Evolutionary conservation across 2,329 filamentous ascomycete genomes (phyloP), one percentile per base, ranked within the genome.

Genomic region (Colletotrichum eremochloae): DNA sequence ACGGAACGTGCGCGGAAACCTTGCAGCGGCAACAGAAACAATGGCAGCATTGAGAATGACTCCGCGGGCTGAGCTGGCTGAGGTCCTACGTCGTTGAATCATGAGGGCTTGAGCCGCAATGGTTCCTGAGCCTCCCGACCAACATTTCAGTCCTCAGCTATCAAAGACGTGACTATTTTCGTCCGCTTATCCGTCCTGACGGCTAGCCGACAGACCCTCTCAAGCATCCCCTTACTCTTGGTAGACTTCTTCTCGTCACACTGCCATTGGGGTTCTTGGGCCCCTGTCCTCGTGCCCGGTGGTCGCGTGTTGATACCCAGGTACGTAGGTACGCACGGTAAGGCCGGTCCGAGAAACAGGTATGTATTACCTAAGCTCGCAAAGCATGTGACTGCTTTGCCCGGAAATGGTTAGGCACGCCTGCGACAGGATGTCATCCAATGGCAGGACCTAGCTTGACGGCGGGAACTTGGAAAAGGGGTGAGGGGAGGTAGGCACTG

Each of bases 1-100:
- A 62, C 48, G 58, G 67, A 67, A 73, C 62, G 68, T 60, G 71
- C 67, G 52, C 68, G 46, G 44, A 71, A 71, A 66, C 67, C 68
- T 71, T 73, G 67, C 50, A 46, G 62, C 50, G 52, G 56, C 48
- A 36, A 44, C 60, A 69, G 36, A 52, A 61, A 68, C 44, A 64
- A 46, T 36, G 20, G 44, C 48, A 50, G 57, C 46, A 40, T 9
- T 24, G 46, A 40, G 29, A 40, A 56, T 48, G 40, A 42, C 40
- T 46, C n/a, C 33, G 33, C n/a, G 14, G 50, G 18, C 15, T 44
- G 33, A 20, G 53, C 33, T 46, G 12, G 38, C 20, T 12, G 38
- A 56, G 52, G 29, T n/a, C n/a, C 20, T 57, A 38, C 55, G 55
- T 57, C 33, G 52, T 48, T 48, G 52, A 53, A 46, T 33, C 48